Conservation (phyloP, 1,139 yeast genomes). For the Hansenula sp. region DNA sequence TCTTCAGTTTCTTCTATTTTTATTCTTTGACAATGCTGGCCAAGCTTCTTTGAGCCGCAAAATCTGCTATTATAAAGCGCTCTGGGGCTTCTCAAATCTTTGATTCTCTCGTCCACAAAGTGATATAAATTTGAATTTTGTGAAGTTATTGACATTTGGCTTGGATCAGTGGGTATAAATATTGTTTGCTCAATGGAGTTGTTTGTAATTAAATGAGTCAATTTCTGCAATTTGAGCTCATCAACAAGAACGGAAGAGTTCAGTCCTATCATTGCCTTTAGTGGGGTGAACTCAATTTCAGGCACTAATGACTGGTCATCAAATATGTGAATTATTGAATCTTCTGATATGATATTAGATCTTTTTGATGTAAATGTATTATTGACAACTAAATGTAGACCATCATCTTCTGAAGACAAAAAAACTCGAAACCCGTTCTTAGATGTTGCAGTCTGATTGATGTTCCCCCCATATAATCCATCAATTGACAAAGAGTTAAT, state of each 20-base stretch:
- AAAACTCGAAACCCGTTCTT: conserved; percentile 21
- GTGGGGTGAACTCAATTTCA: conserved; percentile 51
- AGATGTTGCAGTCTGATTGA: conserved; percentile 9
- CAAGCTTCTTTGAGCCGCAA: conserved; percentile 35
- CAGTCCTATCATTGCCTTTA: conserved; percentile 69
- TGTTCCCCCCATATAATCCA: conserved; percentile 32
- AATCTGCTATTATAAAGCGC: conserved; percentile 42
- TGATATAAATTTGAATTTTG: conserved; percentile 56
- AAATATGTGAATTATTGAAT: conserved; percentile 64
- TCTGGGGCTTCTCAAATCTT: conserved; percentile 16
- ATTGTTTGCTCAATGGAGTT: conserved; percentile 40
- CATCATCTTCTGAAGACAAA: conserved; percentile 23
- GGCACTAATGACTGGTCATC: conserved; percentile 32
- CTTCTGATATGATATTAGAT: conserved; percentile 44
- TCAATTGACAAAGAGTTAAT: conserved; percentile 32
- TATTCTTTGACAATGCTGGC: conserved; percentile 43
- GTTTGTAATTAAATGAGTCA: conserved; percentile 55
- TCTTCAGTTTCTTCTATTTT: conserved; percentile 34
- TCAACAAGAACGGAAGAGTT: conserved; percentile 63
- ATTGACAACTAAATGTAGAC: conserved; percentile 28
- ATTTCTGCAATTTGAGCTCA: conserved; percentile 63
- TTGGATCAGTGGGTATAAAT: conserved; percentile 42
- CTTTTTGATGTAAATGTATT: conserved; percentile 25
- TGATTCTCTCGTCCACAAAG: conserved; percentile 50
- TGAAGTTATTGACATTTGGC: conserved; percentile 29